Percentiles rank a stretch among this genome's conserved stretches.
phyloP scores from a whole-genome alignment of 495 filamentous ascomycete genomes.

The Melanomma pulvis-pyrius region DNA sequence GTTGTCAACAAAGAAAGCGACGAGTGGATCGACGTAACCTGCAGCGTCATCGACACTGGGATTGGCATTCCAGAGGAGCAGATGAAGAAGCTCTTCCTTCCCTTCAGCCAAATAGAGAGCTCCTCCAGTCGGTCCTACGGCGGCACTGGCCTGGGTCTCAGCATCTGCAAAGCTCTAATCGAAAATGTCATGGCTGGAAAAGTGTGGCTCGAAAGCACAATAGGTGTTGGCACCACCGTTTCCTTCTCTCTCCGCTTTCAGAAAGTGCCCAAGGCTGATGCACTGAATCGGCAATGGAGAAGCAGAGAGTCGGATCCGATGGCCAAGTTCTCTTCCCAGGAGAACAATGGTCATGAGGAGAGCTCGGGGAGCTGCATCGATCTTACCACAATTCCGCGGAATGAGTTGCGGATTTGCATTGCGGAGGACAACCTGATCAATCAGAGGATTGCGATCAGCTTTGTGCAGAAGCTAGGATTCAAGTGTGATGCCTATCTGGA shows the following conservation, averaged over 20 bases:
- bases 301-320: slow-evolving; percentile 54
- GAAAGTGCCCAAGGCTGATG: slow-evolving; percentile 58
- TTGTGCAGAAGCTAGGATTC: slow-evolving; percentile 81
- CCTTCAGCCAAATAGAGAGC: slow-evolving; percentile 87
- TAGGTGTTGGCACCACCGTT: slow-evolving; percentile 79
- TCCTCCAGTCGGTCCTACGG: slow-evolving; percentile 87
- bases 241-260: slow-evolving; percentile 82
- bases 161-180: slow-evolving; percentile 93
- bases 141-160: slow-evolving; percentile 85
- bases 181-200: slow-evolving; percentile 85
- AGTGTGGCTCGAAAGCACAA: slow-evolving; percentile 77
- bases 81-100: slow-evolving; percentile 80
- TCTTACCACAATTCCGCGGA: slow-evolving; percentile 70
- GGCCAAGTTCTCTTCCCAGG: slow-evolving; percentile 59
- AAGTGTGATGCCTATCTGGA: slow-evolving; percentile 83
- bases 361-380: slow-evolving; percentile 47
- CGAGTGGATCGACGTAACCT: slow-evolving; percentile 71
- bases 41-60: slow-evolving; percentile 86
- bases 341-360: slow-evolving; percentile 31
- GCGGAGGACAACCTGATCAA: slow-evolving; percentile 93
- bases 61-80: slow-evolving; percentile 86
- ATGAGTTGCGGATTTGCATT: slow-evolving; percentile 81
- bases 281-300: slow-evolving; percentile 16
- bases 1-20: slow-evolving; percentile 69
- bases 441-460: slow-evolving; percentile 81